Conservation (phyloP, 1,284 basidiomycete genomes). For the Papiliotrema laurentii region DNA sequence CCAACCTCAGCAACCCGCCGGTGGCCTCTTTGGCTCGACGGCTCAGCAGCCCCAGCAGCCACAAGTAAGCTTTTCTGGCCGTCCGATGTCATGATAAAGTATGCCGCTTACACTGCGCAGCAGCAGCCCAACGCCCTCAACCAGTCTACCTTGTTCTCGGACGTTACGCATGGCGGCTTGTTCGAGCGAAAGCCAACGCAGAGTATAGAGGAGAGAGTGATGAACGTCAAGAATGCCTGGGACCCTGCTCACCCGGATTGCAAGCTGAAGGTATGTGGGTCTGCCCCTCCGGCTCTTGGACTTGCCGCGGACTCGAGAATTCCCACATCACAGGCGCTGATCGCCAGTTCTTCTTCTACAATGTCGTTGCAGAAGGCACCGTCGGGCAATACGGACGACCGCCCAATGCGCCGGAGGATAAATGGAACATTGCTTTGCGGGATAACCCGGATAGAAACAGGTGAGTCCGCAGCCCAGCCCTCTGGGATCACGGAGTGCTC, state of each 20-base stretch:
- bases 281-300: background rate
- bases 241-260: conserved; percentile 64
- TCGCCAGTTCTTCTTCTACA: conserved; percentile 75
- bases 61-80: conserved; percentile 1
- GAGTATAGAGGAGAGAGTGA: conserved; percentile 57
- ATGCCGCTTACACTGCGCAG: no score
- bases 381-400: conserved; percentile 69
- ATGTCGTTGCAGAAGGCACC: conserved; percentile 71
- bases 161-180: no score
- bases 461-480: conserved; percentile 51
- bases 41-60: conserved; percentile 9
- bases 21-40: conserved; percentile 45
- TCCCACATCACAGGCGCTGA: conserved; percentile 1
- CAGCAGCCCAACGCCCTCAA: background rate
- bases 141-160: conserved; percentile 4
- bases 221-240: conserved; percentile 67
- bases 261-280: conserved; percentile 67
- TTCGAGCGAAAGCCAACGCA: conserved; percentile 47
- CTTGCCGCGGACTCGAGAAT: background rate
- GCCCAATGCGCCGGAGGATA: conserved; percentile 62
- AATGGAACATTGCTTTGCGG: conserved; percentile 73
- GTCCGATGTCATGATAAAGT: no score
- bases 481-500: background rate
- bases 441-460: conserved; percentile 79
- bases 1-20: conserved; percentile 5